Evolutionary conservation across 1,284 basidiomycete species (phyloP).

Genomic region (Meira miltonrushii): DNA sequence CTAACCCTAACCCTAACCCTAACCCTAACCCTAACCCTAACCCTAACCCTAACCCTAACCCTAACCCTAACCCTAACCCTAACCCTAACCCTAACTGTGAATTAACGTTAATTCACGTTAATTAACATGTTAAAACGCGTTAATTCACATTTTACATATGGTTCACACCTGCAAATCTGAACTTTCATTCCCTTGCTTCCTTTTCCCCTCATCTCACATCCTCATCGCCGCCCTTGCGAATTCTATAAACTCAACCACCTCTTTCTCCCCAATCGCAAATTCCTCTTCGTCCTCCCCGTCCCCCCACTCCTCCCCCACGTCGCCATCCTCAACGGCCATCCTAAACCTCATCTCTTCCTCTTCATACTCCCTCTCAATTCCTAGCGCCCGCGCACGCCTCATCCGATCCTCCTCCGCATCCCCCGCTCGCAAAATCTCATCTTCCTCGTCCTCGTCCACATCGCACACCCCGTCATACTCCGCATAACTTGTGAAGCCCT

Average conservation of each 20-base stretch:
- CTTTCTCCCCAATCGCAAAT: slow-evolving; percentile 17
- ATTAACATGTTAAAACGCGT: too few species aligned
- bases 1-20: too few species aligned
- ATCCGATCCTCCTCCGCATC: slow-evolving; percentile 16
- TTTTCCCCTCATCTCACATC: too few species aligned
- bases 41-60: too few species aligned
- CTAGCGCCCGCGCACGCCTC: slow-evolving; percentile 12
- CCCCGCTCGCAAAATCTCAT: slow-evolving; percentile 9
- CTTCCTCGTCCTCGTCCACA: slow-evolving; percentile 12
- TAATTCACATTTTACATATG: too few species aligned
- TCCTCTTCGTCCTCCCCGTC: slow-evolving; percentile 13
- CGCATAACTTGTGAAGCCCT: background rate
- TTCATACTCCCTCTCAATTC: slow-evolving; percentile 22
- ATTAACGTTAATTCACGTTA: too few species aligned
- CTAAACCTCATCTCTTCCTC: slow-evolving; percentile 12
- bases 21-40: too few species aligned
- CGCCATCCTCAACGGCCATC: slow-evolving; percentile 16
- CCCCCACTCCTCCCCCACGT: slow-evolving; percentile 1
- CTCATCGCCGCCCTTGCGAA: too few species aligned
- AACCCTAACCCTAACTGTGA: too few species aligned
- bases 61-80: too few species aligned
- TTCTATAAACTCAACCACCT: slow-evolving; percentile 26
- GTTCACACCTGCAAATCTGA: too few species aligned
- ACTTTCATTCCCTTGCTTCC: too few species aligned
- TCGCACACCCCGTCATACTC: slow-evolving; percentile 16